Conservation (phyloP, 1,139 yeast genomes). For the Taiozyma sp. region DNA sequence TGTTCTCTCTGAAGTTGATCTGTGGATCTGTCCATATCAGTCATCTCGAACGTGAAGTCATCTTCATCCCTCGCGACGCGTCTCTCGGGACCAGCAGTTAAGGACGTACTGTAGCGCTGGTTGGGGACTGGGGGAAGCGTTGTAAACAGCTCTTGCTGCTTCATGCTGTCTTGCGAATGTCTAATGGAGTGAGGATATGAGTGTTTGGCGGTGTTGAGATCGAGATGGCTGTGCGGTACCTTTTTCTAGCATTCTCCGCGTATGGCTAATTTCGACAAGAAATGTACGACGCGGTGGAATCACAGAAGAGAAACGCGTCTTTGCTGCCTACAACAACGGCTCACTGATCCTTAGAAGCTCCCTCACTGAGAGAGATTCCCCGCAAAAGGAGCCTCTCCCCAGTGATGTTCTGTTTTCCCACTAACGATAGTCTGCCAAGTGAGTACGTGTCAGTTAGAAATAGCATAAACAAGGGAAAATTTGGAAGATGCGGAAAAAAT, state of each 20-base stretch:
- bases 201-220: background rate
- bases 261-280: background rate
- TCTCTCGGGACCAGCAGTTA: background rate
- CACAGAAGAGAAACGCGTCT: too few species aligned
- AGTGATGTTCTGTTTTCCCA: too few species aligned
- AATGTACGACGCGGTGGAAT: too few species aligned
- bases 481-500: background rate
- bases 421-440: background rate
- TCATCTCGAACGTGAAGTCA: background rate
- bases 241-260: background rate
- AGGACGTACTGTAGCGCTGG: background rate
- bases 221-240: background rate
- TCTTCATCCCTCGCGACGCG: background rate
- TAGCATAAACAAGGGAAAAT: too few species aligned
- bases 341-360: too few species aligned
- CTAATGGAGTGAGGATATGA: background rate
- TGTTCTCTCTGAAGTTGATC: background rate
- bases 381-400: too few species aligned
- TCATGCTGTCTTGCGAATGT: background rate
- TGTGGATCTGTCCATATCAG: background rate
- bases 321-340: too few species aligned
- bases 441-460: background rate
- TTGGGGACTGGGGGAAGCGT: background rate
- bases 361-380: too few species aligned
- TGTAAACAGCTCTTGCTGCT: background rate